Conservation (phyloP, 2,329 filamentous ascomycete genomes). For the Calycina marina region DNA sequence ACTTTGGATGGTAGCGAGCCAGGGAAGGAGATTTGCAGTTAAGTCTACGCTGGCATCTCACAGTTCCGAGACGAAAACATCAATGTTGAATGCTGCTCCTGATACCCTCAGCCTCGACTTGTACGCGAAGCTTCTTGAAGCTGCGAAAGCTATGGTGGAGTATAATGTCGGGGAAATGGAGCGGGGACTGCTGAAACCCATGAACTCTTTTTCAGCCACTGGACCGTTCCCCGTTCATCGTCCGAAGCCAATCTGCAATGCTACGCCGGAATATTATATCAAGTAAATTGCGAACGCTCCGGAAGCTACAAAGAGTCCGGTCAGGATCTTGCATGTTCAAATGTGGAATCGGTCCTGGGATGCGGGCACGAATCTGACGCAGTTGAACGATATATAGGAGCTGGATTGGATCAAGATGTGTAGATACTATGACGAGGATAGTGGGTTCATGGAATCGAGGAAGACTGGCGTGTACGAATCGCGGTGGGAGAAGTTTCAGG, state of each 20-base stretch:
- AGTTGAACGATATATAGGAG: constrained; percentile 6
- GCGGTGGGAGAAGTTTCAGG: constrained; percentile 2
- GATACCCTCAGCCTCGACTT: constrained; percentile 5
- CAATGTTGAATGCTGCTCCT: constrained; percentile 5
- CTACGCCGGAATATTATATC: constrained; percentile 4
- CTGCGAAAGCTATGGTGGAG: constrained; percentile 2
- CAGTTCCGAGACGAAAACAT: constrained; percentile 1
- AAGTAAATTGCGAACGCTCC: neutral
- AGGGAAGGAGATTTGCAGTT: constrained; percentile 4
- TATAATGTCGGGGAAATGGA: constrained; percentile 3
- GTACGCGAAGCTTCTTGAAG: constrained; percentile 6
- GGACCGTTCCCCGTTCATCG: constrained; percentile 3
- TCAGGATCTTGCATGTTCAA: constrained; percentile 4
- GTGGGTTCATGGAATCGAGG: constrained; percentile 4
- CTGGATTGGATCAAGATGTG: constrained; percentile 8
- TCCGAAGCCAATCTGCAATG: constrained; percentile 4
- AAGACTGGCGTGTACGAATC: constrained; percentile 4
- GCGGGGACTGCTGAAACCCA: constrained; percentile 4
- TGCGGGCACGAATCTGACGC: constrained; percentile 2
- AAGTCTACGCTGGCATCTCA: constrained; percentile 3
- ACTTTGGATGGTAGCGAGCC: constrained; percentile 1
- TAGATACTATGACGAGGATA: constrained; percentile 4
- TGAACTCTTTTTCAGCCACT: constrained; percentile 2
- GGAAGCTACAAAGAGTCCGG: constrained; percentile 1
- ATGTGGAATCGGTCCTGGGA: constrained; percentile 5